Percentiles rank a stretch among this genome's conserved stretches.
phyloP scores from a whole-genome alignment of 306 rosid genomes.

The Cicer chorassanicum region DNA sequence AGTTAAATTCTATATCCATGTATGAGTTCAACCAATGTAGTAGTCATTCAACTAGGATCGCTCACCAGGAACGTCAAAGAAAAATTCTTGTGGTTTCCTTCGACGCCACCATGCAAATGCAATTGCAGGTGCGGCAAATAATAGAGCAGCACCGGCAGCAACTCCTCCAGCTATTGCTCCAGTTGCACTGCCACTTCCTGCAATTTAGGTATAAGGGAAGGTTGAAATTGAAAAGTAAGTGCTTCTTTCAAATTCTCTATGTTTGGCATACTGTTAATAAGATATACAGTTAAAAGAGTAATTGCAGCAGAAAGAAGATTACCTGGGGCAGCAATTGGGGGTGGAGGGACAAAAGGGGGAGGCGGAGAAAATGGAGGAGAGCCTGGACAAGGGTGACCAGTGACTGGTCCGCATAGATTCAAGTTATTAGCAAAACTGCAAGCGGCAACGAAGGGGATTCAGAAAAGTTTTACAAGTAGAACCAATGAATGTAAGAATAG shows the following conservation, averaged over 20 bases:
- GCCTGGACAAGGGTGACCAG: conserved; percentile 98
- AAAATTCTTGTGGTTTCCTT: conserved; percentile 94
- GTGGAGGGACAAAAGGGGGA: conserved; percentile 96
- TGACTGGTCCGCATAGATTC: conserved; percentile 96
- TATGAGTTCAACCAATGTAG: conserved; percentile 12
- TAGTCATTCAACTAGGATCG: conserved; percentile 18
- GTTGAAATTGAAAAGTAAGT: too few species aligned
- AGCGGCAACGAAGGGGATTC: conserved; percentile 31
- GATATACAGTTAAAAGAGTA: background rate
- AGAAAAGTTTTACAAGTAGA: conserved; percentile 35
- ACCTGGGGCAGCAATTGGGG: conserved; percentile 89
- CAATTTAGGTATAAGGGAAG: conserved; percentile 33
- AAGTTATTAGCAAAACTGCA: conserved; percentile 96
- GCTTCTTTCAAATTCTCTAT: too few species aligned
- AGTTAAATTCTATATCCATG: conserved; percentile 41
- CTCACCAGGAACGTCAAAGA: conserved; percentile 99
- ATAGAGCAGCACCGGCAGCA: conserved; percentile 98
- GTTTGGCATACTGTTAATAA: too few species aligned
- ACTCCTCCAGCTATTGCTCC: conserved; percentile 99
- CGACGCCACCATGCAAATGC: conserved; percentile 99
- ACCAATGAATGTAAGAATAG: conserved; percentile 32
- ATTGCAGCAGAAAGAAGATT: conserved; percentile 43
- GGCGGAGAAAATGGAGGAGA: conserved; percentile 99
- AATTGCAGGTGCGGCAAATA: conserved; percentile 98
- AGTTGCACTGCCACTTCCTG: conserved; percentile 88